These are phyloP conservation scores for Auxenochlorella pyrenoidosa DNA, from an alignment of 139 green algal genomes.

Conservation along the genomic window DNA sequence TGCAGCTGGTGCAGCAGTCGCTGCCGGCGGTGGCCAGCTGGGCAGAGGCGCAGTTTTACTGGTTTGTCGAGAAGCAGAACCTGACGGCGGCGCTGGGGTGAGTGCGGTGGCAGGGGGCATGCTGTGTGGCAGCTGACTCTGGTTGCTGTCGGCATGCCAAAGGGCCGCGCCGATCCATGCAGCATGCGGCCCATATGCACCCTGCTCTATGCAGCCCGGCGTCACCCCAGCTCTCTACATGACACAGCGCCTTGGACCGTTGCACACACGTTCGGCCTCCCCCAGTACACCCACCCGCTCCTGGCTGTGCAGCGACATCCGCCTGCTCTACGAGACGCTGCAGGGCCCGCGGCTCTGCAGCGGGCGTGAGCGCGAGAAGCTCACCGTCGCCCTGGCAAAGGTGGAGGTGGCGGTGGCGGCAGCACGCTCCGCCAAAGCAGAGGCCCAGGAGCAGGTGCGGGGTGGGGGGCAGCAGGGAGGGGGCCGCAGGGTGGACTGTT, in stretches of 20 bases:
- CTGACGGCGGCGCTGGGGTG: slow-evolving; percentile 38
- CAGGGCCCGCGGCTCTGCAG: slow-evolving; percentile 47
- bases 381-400: slow-evolving; percentile 45
- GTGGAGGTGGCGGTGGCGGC: slow-evolving; percentile 22
- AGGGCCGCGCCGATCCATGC: too few relatives aligned
- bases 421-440: neutral
- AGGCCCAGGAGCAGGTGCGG: neutral
- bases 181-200: too few relatives aligned
- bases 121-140: too few relatives aligned
- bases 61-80: slow-evolving; percentile 42
- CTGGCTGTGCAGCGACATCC: slow-evolving; percentile 26
- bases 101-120: neutral
- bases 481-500: neutral
- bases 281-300: neutral
- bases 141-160: too few relatives aligned
- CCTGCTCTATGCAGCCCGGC: too few relatives aligned
- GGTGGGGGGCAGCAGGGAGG: neutral
- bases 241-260: too few relatives aligned
- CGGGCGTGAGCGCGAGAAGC: slow-evolving; percentile 30
- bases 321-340: slow-evolving; percentile 44
- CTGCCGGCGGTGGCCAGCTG: slow-evolving; percentile 39
- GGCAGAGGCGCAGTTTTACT: slow-evolving; percentile 34
- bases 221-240: too few relatives aligned
- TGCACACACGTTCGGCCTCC: too few relatives aligned
- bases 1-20: slow-evolving; percentile 42